phyloP scores from a whole-genome alignment of 139 green algal species.

The Closterium sp. region DNA sequence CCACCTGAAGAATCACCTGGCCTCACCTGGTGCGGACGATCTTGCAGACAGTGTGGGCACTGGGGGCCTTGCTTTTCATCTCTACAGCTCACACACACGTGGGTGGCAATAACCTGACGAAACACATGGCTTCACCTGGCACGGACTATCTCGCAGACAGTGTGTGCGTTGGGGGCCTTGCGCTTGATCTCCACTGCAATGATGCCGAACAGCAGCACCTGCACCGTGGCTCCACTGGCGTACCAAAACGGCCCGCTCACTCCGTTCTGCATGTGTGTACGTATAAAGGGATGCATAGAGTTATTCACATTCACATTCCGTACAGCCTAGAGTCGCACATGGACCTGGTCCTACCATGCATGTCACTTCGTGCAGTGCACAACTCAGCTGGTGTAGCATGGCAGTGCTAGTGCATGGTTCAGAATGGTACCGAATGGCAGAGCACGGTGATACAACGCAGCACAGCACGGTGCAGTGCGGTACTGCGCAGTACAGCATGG shows the following conservation, averaged over 20 bases:
- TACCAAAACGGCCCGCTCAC: conserved; percentile 80
- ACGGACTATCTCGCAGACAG: conserved; percentile 84
- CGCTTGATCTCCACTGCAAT: conserved; percentile 92
- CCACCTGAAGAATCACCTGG: background rate
- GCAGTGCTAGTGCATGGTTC: conserved; percentile 64
- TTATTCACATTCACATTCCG: background rate
- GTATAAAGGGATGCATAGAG: background rate
- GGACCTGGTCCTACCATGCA: no score
- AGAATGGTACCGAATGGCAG: background rate
- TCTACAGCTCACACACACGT: no score
- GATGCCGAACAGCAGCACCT: conserved; percentile 90
- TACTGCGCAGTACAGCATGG: background rate
- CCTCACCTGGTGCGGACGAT: conserved; percentile 66
- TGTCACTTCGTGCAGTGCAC: conserved; percentile 66
- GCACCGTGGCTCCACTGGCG: conserved; percentile 82
- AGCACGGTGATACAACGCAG: background rate
- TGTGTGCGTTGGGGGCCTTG: conserved; percentile 86
- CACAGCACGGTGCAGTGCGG: background rate
- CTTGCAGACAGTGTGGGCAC: conserved; percentile 86
- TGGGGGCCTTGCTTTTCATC: conserved; percentile 89
- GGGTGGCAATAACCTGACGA: conserved; percentile 67
- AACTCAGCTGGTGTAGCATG: conserved; percentile 87
- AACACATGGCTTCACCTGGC: conserved; percentile 80
- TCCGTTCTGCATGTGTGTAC: conserved; percentile 53
- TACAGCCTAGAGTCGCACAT: no score